These are phyloP conservation scores for Recurvomyces mirabilis DNA, from an alignment of 495 filamentous ascomycete genomes.

Conservation along the genomic window DNA sequence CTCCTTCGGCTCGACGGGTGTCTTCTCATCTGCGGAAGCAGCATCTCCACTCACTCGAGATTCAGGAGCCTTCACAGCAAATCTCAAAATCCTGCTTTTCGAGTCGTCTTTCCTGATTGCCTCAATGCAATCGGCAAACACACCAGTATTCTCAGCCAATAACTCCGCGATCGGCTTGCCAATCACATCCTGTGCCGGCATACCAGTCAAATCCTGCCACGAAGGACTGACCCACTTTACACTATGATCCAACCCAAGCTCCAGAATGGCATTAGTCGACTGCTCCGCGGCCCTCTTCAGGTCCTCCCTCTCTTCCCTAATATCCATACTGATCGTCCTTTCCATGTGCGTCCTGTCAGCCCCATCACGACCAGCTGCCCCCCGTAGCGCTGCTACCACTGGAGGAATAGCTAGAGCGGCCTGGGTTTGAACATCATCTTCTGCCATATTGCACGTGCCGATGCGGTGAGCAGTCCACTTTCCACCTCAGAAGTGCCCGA, in stretches of 20 bases:
- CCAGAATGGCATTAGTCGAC: conserved; percentile 87
- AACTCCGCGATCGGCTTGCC: conserved; percentile 71
- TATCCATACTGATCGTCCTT: conserved; percentile 52
- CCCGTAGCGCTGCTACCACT: conserved; percentile 42
- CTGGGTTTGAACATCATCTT: conserved; percentile 2
- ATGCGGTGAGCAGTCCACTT: neutral
- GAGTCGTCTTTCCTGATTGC: conserved; percentile 89
- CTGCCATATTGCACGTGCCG: conserved; percentile 7
- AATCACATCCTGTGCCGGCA: conserved; percentile 56
- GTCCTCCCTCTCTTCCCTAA: conserved; percentile 75
- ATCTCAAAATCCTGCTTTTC: conserved; percentile 81
- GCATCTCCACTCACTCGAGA: neutral
- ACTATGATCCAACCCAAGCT: conserved; percentile 75
- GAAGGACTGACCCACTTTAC: conserved; percentile 94
- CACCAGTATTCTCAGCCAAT: conserved; percentile 62
- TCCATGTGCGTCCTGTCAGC: conserved; percentile 41
- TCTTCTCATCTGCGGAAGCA: conserved; percentile 12
- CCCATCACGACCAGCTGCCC: conserved; percentile 38
- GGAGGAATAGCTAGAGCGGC: conserved; percentile 7
- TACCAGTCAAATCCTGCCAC: conserved; percentile 91
- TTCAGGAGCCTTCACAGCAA: conserved; percentile 50
- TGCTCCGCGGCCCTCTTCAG: conserved; percentile 92
- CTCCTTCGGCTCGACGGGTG: conserved; percentile 11
- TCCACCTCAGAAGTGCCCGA: neutral
- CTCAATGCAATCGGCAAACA: conserved; percentile 72